A percentile compares a stretch with the other conserved stretches of the same genome.
Evolutionary conservation across 2,329 filamentous ascomycete species (phyloP).

Genomic region (Uncinocarpus reesii): DNA sequence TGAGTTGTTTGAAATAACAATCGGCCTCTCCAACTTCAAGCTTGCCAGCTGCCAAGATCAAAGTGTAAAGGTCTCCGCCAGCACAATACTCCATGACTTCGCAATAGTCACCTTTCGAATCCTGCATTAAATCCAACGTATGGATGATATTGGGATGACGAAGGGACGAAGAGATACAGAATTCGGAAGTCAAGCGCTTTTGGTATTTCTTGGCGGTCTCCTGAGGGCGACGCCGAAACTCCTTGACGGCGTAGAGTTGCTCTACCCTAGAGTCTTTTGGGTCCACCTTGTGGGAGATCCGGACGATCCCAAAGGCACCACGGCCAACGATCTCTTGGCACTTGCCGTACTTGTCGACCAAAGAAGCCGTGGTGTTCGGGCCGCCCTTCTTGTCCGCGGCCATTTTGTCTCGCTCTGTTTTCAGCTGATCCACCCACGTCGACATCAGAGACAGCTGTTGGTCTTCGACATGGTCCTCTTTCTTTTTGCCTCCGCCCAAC

Average conservation of each 20-base stretch:
- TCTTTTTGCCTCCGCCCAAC: conserved; percentile 69
- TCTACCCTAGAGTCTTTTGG: conserved; percentile 66
- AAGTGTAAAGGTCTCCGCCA: conserved; percentile 87
- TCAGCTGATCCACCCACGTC: conserved; percentile 88
- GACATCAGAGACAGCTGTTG: conserved; percentile 86
- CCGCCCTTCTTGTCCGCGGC: conserved; percentile 67
- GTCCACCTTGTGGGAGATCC: conserved; percentile 92
- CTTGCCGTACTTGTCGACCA: conserved; percentile 96
- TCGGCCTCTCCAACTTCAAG: conserved; percentile 83
- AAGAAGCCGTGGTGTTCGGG: conserved; percentile 61
- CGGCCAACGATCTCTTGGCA: conserved; percentile 95
- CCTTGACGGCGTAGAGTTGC: conserved; percentile 93
- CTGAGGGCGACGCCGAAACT: conserved; percentile 86
- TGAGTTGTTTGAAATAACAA: conserved; percentile 98
- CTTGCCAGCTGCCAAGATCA: conserved; percentile 83
- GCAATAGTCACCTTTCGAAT: conserved; percentile 94
- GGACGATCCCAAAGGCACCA: conserved; percentile 92
- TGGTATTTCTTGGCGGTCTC: conserved; percentile 97
- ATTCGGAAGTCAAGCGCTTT: conserved; percentile 92
- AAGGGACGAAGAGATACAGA: conserved; percentile 94
- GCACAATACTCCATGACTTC: conserved; percentile 99
- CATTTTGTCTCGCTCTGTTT: conserved; percentile 69
- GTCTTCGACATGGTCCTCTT: conserved; percentile 48
- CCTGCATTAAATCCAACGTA: conserved; percentile 87
- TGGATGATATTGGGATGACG: conserved; percentile 97